Evolutionary conservation across 2,329 filamentous ascomycete species (phyloP).

Genomic region (Pseudogymnoascus sp.): DNA sequence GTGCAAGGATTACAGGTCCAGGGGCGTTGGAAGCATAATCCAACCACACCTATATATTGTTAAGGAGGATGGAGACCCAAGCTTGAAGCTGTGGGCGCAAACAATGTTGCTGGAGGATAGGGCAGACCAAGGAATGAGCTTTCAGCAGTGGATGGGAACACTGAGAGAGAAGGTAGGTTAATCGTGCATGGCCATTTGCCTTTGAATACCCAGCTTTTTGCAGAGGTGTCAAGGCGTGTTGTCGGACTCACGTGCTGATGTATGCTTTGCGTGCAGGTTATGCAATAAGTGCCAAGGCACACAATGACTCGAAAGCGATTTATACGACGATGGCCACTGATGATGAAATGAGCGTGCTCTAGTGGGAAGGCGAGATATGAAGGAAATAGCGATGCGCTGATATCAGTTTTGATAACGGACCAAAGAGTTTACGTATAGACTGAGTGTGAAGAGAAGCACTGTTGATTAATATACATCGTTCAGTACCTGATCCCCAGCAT

Average conservation of each 20-base stretch:
- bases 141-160: constrained; percentile 86
- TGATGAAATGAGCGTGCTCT: constrained; percentile 9
- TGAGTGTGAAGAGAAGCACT: constrained; percentile 5
- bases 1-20: constrained; percentile 77
- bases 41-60: constrained; percentile 90
- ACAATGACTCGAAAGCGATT: constrained; percentile 1
- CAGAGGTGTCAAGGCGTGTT: background rate
- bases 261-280: constrained; percentile 7
- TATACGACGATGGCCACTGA: background rate
- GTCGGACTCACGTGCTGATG: constrained; percentile 7
- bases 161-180: constrained; percentile 80
- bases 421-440: constrained; percentile 6
- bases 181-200: constrained; percentile 25
- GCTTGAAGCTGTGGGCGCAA: constrained; percentile 92
- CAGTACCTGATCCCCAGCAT: background rate
- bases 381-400: background rate
- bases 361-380: background rate
- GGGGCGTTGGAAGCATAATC: constrained; percentile 87
- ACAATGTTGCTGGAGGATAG: constrained; percentile 91
- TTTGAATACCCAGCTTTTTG: background rate
- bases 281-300: constrained; percentile 8
- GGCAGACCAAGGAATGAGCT: constrained; percentile 86
- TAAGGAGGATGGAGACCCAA: constrained; percentile 91
- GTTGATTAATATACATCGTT: constrained; percentile 5
- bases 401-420: background rate